These are phyloP conservation scores for Noccaea bulbosa DNA, from an alignment of 345 rosid genomes.

Conservation along the genomic window DNA sequence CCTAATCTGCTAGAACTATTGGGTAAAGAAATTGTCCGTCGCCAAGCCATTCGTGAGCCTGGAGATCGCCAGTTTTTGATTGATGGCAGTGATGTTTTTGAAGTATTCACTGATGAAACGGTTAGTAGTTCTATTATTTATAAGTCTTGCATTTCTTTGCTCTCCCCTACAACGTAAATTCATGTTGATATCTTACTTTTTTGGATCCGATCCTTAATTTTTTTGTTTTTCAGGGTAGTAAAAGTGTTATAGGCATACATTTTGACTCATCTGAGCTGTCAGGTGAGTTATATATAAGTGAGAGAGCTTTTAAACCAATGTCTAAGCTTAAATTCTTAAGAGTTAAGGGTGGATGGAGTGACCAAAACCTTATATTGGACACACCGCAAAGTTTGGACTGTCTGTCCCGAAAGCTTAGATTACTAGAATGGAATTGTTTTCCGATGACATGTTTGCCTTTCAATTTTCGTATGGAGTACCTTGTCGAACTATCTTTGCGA, in stretches of 20 bases:
- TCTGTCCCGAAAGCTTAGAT: not conserved
- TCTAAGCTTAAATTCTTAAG: conserved; percentile 5
- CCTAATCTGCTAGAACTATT: not conserved
- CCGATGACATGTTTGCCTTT: conserved; percentile 26
- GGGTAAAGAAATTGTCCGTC: conserved; percentile 5
- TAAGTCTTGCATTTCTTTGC: not conserved
- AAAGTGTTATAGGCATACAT: not conserved
- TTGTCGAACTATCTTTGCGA: conserved; percentile 3
- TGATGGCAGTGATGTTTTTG: no score
- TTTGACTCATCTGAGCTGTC: not conserved
- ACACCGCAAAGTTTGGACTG: not conserved
- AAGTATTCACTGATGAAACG: no score
- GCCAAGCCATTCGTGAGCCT: not conserved
- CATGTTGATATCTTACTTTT: not conserved
- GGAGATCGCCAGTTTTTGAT: no score
- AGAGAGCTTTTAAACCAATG: conserved; percentile 6
- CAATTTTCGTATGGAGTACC: not conserved
- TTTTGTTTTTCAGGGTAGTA: conserved; percentile 14
- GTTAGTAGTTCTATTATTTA: no score
- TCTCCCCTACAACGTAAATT: not conserved
- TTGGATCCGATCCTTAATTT: not conserved
- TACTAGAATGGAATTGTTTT: conserved; percentile 16
- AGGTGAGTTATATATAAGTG: not conserved
- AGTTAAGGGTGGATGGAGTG: not conserved
- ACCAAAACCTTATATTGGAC: not conserved